Conservation (phyloP, 2,329 filamentous ascomycete species). For the Colletotrichum abscissum region DNA sequence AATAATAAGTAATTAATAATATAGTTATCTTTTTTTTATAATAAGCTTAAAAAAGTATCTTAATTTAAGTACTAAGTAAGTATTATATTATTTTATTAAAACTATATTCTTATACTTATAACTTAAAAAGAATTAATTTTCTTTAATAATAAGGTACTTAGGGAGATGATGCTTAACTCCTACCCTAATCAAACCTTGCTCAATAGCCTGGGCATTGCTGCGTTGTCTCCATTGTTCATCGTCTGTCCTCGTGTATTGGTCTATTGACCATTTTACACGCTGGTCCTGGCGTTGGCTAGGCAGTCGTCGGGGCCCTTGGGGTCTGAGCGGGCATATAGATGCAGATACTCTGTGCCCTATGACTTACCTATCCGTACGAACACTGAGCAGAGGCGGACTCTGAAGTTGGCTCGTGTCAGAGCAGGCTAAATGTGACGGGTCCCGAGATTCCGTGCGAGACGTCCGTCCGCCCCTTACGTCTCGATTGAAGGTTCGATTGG, state of each 20-base stretch:
- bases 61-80: too few relatives aligned
- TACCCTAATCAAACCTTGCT: not conserved
- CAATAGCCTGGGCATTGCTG: not conserved
- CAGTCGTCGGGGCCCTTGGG: not conserved
- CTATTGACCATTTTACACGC: not conserved
- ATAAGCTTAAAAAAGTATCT: too few relatives aligned
- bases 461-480: not conserved
- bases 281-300: not conserved
- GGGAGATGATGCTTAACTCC: slow-evolving; percentile 27
- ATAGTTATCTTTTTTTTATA: too few relatives aligned
- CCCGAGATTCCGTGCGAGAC: slow-evolving; percentile 15
- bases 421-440: slow-evolving; percentile 16
- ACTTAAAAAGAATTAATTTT: too few relatives aligned
- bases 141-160: too few relatives aligned
- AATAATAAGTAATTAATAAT: too few relatives aligned
- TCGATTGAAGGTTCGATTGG: not conserved
- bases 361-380: not conserved
- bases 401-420: slow-evolving; percentile 19
- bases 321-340: slow-evolving; percentile 13
- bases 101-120: too few relatives aligned
- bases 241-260: not conserved
- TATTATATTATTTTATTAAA: too few relatives aligned
- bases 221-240: not conserved
- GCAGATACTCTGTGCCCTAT: not conserved
- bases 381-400: not conserved